These are phyloP conservation scores for Wickerhamiella bombiphila DNA, from an alignment of 805 yeast genomes.

Conservation along the genomic window DNA sequence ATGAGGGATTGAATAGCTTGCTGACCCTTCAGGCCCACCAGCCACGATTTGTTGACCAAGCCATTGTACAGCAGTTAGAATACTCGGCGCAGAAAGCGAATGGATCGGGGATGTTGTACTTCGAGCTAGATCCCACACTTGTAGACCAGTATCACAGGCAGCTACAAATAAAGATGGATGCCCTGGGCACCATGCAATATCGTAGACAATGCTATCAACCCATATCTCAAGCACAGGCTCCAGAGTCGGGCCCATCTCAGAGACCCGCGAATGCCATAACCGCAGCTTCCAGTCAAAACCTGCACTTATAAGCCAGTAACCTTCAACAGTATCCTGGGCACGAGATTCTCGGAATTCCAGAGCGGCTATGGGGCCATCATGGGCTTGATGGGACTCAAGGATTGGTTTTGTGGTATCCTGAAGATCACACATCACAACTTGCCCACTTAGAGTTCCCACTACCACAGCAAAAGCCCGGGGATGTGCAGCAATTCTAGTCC, in stretches of 20 bases:
- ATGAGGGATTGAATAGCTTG: not conserved
- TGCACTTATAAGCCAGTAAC: constrained; percentile 7
- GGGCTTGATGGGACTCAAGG: not conserved
- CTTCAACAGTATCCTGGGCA: not conserved
- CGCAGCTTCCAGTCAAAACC: constrained; percentile 12
- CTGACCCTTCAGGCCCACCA: not conserved
- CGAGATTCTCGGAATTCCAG: not conserved
- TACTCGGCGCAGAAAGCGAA: not conserved
- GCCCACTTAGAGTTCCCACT: not conserved
- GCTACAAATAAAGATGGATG: constrained; percentile 8
- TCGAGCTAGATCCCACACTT: constrained; percentile 11
- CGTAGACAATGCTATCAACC: constrained; percentile 6
- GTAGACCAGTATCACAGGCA: constrained; percentile 7
- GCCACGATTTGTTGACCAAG: not conserved
- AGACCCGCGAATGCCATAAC: constrained; percentile 9
- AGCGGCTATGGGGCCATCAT: constrained; percentile 1
- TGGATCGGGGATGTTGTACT: constrained; percentile 4
- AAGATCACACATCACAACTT: not conserved
- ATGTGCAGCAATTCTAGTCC: too few species aligned
- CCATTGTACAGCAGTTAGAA: not conserved
- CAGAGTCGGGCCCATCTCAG: not conserved
- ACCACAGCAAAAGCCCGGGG: constrained; percentile 1
- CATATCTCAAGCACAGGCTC: constrained; percentile 1
- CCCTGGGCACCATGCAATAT: constrained; percentile 9
- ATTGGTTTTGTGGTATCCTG: not conserved